phyloP scores from a whole-genome alignment of 1,139 yeast genomes.

The Pichia sp. region DNA sequence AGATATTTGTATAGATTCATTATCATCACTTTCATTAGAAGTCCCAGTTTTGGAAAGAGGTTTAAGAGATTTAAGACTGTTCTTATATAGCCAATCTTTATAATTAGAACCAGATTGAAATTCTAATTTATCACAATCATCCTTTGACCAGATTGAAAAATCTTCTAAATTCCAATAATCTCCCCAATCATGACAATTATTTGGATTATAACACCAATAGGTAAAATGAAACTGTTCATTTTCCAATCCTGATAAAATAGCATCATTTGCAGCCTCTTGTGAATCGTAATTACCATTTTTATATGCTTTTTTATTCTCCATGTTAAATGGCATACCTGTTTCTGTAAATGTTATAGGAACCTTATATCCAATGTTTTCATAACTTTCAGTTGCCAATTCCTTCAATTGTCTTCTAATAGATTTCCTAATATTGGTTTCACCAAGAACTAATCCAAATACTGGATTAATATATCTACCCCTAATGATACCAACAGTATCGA shows the following conservation, averaged over 20 bases:
- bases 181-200: slow-evolving; percentile 75
- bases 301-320: slow-evolving; percentile 74
- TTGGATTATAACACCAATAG: slow-evolving; percentile 76
- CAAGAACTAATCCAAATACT: slow-evolving; percentile 68
- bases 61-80: not conserved
- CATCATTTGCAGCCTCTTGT: slow-evolving; percentile 82
- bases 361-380: slow-evolving; percentile 45
- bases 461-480: slow-evolving; percentile 73
- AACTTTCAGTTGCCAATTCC: slow-evolving; percentile 60
- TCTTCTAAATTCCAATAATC: slow-evolving; percentile 94
- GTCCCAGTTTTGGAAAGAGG: slow-evolving; percentile 1
- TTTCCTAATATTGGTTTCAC: slow-evolving; percentile 70
- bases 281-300: slow-evolving; percentile 55
- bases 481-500: slow-evolving; percentile 87
- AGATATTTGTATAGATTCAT: not conserved
- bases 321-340: slow-evolving; percentile 96
- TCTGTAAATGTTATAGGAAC: slow-evolving; percentile 80
- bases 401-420: slow-evolving; percentile 62
- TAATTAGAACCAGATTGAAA: slow-evolving; percentile 5
- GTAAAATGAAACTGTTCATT: slow-evolving; percentile 66
- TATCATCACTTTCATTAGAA: slow-evolving; percentile 14
- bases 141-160: slow-evolving; percentile 76
- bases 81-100: slow-evolving; percentile 15
- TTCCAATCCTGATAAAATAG: slow-evolving; percentile 72
- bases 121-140: slow-evolving; percentile 36